A percentile compares a stretch with the other conserved stretches of the same genome.
Evolutionary conservation across 331 rosid species (phyloP).

Genomic region (Acacia concinna): DNA sequence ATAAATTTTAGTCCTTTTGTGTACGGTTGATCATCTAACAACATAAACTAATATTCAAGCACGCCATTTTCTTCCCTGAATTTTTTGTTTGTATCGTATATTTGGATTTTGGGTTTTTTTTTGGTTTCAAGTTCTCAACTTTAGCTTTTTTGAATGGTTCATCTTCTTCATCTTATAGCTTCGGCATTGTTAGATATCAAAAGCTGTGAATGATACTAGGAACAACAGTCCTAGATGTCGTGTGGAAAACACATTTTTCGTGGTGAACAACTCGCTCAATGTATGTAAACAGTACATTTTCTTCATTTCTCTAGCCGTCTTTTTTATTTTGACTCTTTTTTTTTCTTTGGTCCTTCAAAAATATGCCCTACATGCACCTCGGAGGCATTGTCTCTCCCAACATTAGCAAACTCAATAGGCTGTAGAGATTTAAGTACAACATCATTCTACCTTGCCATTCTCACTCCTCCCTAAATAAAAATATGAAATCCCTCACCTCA

Average conservation of each 20-base stretch:
- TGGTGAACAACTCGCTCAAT: constrained; percentile 69
- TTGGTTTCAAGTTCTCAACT: constrained; percentile 18
- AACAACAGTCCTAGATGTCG: no score
- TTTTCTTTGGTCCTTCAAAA: constrained; percentile 50
- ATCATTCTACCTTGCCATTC: background rate
- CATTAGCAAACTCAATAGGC: constrained; percentile 73
- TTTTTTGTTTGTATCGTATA: background rate
- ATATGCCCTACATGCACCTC: constrained; percentile 73
- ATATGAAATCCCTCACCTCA: background rate
- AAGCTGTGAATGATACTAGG: constrained; percentile 63
- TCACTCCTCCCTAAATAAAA: background rate
- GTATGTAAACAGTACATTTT: constrained; percentile 37
- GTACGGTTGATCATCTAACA: background rate
- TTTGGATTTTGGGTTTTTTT: background rate
- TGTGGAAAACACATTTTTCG: no score
- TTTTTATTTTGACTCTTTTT: background rate
- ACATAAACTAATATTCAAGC: background rate
- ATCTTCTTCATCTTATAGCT: constrained; percentile 44
- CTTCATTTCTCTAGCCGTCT: background rate
- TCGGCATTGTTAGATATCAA: constrained; percentile 67
- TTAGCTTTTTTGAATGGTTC: background rate
- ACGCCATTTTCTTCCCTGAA: background rate
- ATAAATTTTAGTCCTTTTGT: background rate
- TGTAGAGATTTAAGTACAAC: constrained; percentile 65
- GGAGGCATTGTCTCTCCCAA: constrained; percentile 83